Evolutionary conservation across 2,329 filamentous ascomycete genomes (phyloP), one percentile per base, ranked within the genome.

Genomic region (Epichloe brachyelytri): DNA sequence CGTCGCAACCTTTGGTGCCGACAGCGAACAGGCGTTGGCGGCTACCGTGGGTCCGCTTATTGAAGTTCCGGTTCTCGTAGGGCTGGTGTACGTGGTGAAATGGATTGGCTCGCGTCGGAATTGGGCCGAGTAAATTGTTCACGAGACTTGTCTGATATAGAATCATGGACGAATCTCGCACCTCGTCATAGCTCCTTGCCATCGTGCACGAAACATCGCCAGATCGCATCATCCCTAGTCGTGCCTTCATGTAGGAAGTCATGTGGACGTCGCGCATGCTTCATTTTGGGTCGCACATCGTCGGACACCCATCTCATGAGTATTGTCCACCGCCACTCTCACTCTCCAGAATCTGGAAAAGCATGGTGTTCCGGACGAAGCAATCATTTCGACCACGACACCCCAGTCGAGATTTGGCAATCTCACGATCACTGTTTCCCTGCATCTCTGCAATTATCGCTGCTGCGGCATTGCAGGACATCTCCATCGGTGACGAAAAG

Each of bases 11-110:
- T 95, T 85, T 67, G 89, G 88, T 0, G 76, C 83, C 0, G 71
- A 85, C 40, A 91, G 86, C 59, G 81, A 89, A 47, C 82, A 95
- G 66, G 88, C 88, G 0, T 70, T 95, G 43, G 88, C 89, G 1
- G 75, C 85, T 7, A 94, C 88, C 0, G 88, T 95, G 0, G 88
- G 88, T 0, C 89, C 89, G 3, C 66, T 95, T 57, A 85, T 95
- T 49, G 88, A 95, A 62, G 88, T 95, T 3, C 88, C 88, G 0
- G 87, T 95, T 1, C 64, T 95, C 53, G 62, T 95, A 10, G 82
- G 73, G 0, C 65, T 95, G 59, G 88, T 95, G 2, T 93, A 93
- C 72, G 69, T 85, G 0, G 49, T 51, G 48, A 48, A n/a, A 40
- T 49, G 52, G 49, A 51, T 53, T 20, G 52, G 41, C 22, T 15